A percentile compares a stretch with the other conserved stretches of the same genome.
These are phyloP conservation scores for Phytopythium montanum DNA, from an alignment of 352 stramenopile genomes.

Conservation along the genomic window DNA sequence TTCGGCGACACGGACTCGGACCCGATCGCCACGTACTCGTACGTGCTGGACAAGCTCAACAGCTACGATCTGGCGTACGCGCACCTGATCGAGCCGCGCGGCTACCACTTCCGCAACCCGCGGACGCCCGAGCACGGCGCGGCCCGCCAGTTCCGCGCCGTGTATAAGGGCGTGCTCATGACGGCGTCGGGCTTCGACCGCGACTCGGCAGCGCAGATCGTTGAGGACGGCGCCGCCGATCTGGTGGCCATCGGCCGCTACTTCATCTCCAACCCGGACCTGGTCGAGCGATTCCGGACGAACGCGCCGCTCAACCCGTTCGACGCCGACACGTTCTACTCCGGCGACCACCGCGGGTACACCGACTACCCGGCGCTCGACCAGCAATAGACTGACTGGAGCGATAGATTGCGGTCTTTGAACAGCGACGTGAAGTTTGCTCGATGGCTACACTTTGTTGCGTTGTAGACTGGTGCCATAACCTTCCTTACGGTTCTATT, in stretches of 20 bases:
- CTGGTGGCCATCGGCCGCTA: conserved; percentile 59
- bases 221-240: conserved; percentile 51
- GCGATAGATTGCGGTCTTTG: background rate
- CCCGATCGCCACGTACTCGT: conserved; percentile 41
- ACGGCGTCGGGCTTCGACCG: conserved; percentile 52
- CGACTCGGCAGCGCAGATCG: conserved; percentile 37
- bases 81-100: conserved; percentile 55
- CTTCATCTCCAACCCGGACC: conserved; percentile 78
- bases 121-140: conserved; percentile 36
- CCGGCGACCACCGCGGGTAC: conserved; percentile 42
- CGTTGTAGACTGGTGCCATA: background rate
- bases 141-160: conserved; percentile 42
- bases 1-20: conserved; percentile 49
- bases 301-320: conserved; percentile 38
- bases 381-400: background rate
- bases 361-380: conserved; percentile 43
- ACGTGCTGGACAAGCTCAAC: conserved; percentile 54
- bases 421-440: too few species aligned
- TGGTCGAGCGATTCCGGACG: conserved; percentile 51
- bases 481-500: background rate
- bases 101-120: conserved; percentile 34
- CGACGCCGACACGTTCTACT: conserved; percentile 47
- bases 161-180: conserved; percentile 64
- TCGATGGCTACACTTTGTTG: conserved; percentile 1
- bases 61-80: conserved; percentile 54